phyloP scores from a whole-genome alignment of 2,329 filamentous ascomycete species.

The Cladosporium sp. region DNA sequence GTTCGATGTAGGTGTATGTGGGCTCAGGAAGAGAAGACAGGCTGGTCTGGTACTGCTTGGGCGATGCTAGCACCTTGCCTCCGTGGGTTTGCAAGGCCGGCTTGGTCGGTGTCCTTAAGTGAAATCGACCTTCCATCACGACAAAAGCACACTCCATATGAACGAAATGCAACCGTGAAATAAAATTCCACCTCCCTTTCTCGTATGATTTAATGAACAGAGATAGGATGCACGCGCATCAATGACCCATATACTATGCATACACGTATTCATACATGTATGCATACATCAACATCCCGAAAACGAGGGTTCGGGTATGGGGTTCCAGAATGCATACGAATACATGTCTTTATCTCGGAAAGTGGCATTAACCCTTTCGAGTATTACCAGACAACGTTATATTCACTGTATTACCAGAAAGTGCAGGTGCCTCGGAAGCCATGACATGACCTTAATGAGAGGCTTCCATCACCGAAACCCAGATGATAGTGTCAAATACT shows the following conservation, averaged over 20 bases:
- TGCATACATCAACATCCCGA: neutral
- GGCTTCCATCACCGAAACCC: too few species aligned
- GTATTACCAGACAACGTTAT: too few species aligned
- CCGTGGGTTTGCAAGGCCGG: neutral
- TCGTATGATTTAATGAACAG: too few species aligned
- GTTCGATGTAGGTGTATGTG: neutral
- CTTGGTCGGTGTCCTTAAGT: neutral
- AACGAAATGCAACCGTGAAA: neutral
- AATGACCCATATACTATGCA: neutral
- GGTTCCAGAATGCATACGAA: neutral
- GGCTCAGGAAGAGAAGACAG: neutral
- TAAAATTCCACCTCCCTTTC: too few species aligned
- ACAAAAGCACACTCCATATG: neutral
- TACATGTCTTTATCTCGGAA: too few species aligned
- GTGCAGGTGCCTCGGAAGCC: too few species aligned
- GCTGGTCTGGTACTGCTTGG: neutral
- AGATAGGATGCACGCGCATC: neutral
- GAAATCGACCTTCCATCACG: neutral
- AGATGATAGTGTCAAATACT: too few species aligned
- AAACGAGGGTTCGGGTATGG: neutral
- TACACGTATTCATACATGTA: neutral
- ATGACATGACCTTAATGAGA: too few species aligned
- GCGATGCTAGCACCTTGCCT: neutral
- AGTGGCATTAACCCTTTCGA: too few species aligned
- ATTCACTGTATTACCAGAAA: too few species aligned